A percentile compares a stretch with the other conserved stretches of the same genome.
These are phyloP conservation scores for Aspergillus terreus DNA, from an alignment of 2,329 filamentous ascomycete species.

Conservation along the genomic window DNA sequence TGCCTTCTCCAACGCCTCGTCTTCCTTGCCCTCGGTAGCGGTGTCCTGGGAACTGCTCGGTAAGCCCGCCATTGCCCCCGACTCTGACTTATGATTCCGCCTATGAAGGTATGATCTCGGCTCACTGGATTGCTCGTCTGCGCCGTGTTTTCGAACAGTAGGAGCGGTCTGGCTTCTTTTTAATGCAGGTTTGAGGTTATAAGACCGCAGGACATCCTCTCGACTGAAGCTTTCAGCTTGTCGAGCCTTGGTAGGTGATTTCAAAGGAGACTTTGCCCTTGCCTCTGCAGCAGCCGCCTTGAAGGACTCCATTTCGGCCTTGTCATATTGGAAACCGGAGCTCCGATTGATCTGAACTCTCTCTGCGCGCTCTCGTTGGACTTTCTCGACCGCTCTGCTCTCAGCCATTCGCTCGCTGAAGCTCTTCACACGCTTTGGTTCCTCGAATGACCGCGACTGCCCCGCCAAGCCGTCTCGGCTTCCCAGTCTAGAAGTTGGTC, in stretches of 20 bases:
- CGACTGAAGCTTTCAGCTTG: constrained; percentile 57
- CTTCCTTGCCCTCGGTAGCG: constrained; percentile 13
- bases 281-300: constrained; percentile 36
- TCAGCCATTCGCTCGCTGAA: constrained; percentile 86
- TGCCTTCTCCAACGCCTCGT: constrained; percentile 16
- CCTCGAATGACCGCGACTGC: constrained; percentile 23
- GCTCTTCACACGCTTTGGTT: constrained; percentile 44
- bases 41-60: constrained; percentile 13
- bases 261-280: constrained; percentile 19
- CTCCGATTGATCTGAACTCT: constrained; percentile 38
- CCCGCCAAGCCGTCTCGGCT: constrained; percentile 22
- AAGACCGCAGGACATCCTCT: constrained; percentile 54
- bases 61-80: constrained; percentile 12
- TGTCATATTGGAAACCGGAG: constrained; percentile 41
- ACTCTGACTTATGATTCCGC: constrained; percentile 21
- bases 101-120: constrained; percentile 19
- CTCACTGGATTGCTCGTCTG: constrained; percentile 9
- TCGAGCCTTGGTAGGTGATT: constrained; percentile 48
- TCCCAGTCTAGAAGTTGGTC: constrained; percentile 29
- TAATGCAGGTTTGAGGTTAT: constrained; percentile 24
- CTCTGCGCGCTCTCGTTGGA: constrained; percentile 35
- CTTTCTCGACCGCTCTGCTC: constrained; percentile 48
- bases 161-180: constrained; percentile 36
- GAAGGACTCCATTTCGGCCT: constrained; percentile 41
- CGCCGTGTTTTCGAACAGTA: constrained; percentile 18